phyloP scores from a whole-genome alignment of 176 grass and related monocot species.

The Aegilops longissima region DNA sequence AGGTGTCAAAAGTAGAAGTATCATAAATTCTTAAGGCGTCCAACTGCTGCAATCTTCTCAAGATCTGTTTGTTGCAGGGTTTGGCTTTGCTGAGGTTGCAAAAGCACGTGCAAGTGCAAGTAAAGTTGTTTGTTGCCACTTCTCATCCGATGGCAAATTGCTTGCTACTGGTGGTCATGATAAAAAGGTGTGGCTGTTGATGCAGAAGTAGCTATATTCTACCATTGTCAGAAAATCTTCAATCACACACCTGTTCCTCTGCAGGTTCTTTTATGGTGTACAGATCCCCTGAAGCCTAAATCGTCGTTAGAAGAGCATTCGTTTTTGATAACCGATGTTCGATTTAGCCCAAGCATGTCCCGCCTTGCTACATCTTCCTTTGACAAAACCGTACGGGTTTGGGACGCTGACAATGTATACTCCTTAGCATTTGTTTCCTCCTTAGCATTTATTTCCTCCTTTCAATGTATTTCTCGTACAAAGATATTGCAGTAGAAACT shows the following conservation, averaged over 20 bases:
- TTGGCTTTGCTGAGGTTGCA: slow-evolving; percentile 79
- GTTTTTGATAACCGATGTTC: slow-evolving; percentile 81
- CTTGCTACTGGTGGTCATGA: slow-evolving; percentile 99
- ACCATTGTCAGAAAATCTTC: slow-evolving; percentile 6
- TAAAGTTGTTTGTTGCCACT: slow-evolving; percentile 93
- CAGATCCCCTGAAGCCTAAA: slow-evolving; percentile 75
- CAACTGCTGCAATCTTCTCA: not conserved
- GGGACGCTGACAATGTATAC: slow-evolving; percentile 98
- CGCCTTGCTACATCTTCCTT: slow-evolving; percentile 97
- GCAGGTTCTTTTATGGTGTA: slow-evolving; percentile 81
- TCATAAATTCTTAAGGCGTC: too few relatives aligned
- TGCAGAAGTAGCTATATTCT: not conserved
- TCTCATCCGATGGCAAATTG: slow-evolving; percentile 94
- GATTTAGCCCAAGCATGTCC: slow-evolving; percentile 95
- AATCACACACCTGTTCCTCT: not conserved
- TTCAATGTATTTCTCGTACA: not conserved
- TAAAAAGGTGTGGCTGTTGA: slow-evolving; percentile 70
- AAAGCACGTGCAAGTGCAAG: slow-evolving; percentile 60
- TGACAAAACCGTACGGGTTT: slow-evolving; percentile 94
- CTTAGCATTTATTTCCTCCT: not conserved
- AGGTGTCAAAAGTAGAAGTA: too few relatives aligned
- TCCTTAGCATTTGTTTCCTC: not conserved
- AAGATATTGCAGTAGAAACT: slow-evolving; percentile 22
- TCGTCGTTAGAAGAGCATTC: slow-evolving; percentile 86
- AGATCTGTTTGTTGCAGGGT: slow-evolving; percentile 48